Base-by-base conservation (phyloP, 345 rosid species). In the Firmiana major region DNA sequence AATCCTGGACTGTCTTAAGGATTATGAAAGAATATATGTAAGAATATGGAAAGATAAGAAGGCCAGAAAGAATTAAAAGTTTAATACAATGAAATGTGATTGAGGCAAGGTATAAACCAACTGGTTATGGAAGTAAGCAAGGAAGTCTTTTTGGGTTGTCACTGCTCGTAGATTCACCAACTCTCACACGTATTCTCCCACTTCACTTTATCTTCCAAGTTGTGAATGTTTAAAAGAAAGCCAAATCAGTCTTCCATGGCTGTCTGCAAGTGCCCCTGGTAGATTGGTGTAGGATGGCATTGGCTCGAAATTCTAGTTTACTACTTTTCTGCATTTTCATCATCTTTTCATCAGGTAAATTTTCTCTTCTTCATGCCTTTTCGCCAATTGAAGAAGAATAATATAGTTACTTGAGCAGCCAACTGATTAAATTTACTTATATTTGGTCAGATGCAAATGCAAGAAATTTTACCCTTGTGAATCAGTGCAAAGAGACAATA, bases 401-500 rank as follows among this genome's bases (percentile, higher is more conserved):
- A 38, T 38, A 0, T 38, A 38, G 4, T 38, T 38, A 38, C 40
- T 38, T 2, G 4, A 38, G 6, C 40, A 1, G 5, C 40, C 6
- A 38, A 38, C 6, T 4, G 6, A 38, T 38, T 38, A 38, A 38
- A 38, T 38, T 51, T 51, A 51, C 9, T 65, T n/a, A 3, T 16
- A 62, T 13, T 42, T 42, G 68, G 13, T 19, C 5, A 79, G 76
- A 72, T 54, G 73, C 70, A 46, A 55, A 75, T 28, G 84, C 83
- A 9, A 85, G 79, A 78, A 84, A 75, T 4, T 83, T 90, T 28
- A 91, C 91, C 24, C 57, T 88, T 38, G 84, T 83, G 26, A 91
- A 89, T 77, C 74, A 71, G 68, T 90, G 94, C 85, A 78, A 85
- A 11, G 92, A 89, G 78, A 84, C 87, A n/a, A 77, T 91, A 63